Evolutionary conservation across 805 yeast species (phyloP), one percentile per base, ranked within the genome.

Genomic region (Wickerhamiella cacticola): DNA sequence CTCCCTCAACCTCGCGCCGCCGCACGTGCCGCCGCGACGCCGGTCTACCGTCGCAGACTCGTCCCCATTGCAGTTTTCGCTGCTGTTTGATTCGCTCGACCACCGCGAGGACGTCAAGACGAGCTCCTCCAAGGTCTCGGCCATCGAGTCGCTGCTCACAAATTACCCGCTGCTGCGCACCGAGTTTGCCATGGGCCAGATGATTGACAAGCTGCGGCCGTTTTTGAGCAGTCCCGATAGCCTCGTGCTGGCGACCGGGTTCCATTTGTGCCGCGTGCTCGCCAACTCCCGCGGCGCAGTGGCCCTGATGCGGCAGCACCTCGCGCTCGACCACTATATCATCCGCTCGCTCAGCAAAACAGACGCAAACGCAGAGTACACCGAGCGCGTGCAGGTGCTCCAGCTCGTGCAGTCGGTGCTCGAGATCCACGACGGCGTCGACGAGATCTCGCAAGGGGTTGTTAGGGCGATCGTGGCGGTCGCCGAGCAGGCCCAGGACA

Each of bases 341-440:
- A 74, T 83, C 1, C 68, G 77, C 13, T 72, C 94, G 0, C 63
- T 89, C 28, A 71, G 82, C 1, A 77, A 77, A 45, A 80, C 78
- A 19, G 65, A 71, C 31, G 61, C 75, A 2, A 63, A 46, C 35
- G 46, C 50, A 8, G 49, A 58, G 49, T 72, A 76, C 21, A 62
- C 76, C 2, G 95, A 88, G 56, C 73, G 87, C 51, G 80, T 78
- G 41, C 86, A 87, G 57, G 92, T 94, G 0, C 57, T 89, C 26
- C 82, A 80, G 56, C 65, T 86, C 22, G 64, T 86, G 0, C 69
- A 96, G 24, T 67, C 71, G 26, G 76, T 82, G 49, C 56, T 82
- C 2, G 78, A 72, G 34, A 66, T 77, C 2, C 71, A 69, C 1
- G 66, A 60, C 59, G 89, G 86, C 1, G 63, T 69, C 5, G 62